Percentiles rank a stretch among this genome's conserved stretches.
Conservation (phyloP, 2,329 filamentous ascomycete genomes). For the Botrytis deweyae region DNA sequence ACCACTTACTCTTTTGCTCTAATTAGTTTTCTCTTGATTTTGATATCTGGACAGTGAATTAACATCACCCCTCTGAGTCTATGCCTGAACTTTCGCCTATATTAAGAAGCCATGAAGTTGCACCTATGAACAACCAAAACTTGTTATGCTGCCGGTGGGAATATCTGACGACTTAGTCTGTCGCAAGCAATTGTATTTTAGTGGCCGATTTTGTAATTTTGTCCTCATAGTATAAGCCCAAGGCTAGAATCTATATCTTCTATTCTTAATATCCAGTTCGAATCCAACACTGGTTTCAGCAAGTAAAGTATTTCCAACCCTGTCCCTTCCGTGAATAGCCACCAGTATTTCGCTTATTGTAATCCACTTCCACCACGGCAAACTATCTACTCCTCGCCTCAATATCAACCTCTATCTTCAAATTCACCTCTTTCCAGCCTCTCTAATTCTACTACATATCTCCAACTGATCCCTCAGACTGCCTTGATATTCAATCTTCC, state of each 20-base stretch:
- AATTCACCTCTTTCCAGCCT: neutral
- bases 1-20: neutral
- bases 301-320: no score
- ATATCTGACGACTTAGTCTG: neutral
- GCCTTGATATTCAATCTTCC: accelerated
- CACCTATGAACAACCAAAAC: neutral
- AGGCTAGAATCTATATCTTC: accelerated
- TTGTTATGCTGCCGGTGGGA: neutral
- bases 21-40: neutral
- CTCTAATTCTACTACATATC: no score
- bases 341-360: no score
- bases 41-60: neutral
- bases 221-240: neutral
- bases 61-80: neutral
- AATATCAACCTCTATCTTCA: neutral
- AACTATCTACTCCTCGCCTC: no score
- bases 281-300: no score
- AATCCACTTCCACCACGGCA: no score
- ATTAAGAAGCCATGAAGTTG: neutral
- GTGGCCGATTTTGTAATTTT: neutral
- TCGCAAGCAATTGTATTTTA: neutral
- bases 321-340: no score
- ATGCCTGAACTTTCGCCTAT: neutral
- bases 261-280: accelerated
- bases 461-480: no score